Evolutionary conservation across 495 filamentous ascomycete genomes (phyloP).

Genomic region (Xylaria scruposa): DNA sequence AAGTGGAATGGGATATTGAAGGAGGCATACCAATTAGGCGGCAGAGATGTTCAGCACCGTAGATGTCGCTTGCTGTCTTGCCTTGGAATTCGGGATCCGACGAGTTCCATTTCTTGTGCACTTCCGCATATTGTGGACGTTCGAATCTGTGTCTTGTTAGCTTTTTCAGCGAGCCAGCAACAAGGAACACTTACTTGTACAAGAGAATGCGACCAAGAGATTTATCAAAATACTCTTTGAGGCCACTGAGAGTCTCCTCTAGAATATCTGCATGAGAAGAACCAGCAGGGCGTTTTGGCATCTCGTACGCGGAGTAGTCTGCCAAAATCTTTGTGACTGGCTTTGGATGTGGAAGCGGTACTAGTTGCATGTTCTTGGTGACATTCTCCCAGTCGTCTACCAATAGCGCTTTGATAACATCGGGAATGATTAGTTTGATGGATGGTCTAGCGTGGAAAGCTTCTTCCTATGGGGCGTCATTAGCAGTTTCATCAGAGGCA

Average conservation of each 20-base stretch:
- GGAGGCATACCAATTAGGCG: slow-evolving; percentile 79
- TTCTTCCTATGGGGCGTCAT: slow-evolving; percentile 71
- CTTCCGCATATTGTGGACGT: slow-evolving; percentile 78
- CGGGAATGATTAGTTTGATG: slow-evolving; percentile 81
- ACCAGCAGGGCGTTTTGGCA: slow-evolving; percentile 65
- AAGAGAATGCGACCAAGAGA: slow-evolving; percentile 84
- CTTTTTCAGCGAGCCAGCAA: background rate
- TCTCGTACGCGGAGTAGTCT: slow-evolving; percentile 75
- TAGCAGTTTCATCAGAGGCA: slow-evolving; percentile 29
- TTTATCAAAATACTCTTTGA: slow-evolving; percentile 92
- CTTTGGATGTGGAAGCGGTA: slow-evolving; percentile 77
- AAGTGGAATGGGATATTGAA: slow-evolving; percentile 8
- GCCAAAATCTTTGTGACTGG: slow-evolving; percentile 79
- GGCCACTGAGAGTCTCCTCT: slow-evolving; percentile 82
- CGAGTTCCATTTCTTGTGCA: slow-evolving; percentile 67
- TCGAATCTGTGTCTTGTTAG: slow-evolving; percentile 66
- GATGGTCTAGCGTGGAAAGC: slow-evolving; percentile 78
- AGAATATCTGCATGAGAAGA: slow-evolving; percentile 81
- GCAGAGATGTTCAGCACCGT: slow-evolving; percentile 89
- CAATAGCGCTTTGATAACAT: slow-evolving; percentile 84
- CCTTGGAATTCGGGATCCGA: slow-evolving; percentile 63
- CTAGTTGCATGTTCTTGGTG: slow-evolving; percentile 89
- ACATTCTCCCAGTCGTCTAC: slow-evolving; percentile 99
- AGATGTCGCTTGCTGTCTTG: slow-evolving; percentile 76
- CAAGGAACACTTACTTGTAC: slow-evolving; percentile 63